Evolutionary conservation across 1,284 basidiomycete genomes (phyloP), one percentile per base, ranked within the genome.

Genomic region (Marasmius tenuissimus): DNA sequence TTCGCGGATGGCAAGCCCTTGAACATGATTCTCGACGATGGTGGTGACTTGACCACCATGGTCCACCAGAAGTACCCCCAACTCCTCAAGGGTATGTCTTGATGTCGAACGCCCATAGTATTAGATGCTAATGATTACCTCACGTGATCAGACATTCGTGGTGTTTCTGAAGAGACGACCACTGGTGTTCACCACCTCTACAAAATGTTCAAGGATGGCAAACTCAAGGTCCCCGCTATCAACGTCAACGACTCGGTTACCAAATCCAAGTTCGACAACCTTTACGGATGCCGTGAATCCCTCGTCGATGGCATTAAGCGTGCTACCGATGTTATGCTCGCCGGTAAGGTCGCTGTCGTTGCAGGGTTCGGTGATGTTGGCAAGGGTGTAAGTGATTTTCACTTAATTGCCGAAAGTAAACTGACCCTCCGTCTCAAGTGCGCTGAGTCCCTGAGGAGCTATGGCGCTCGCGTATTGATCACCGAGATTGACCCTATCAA

Each of bases 401-500:
- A 54, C 35, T 11, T 65, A 48, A 33, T 61, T 50, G 6, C 27
- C n/a, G 45, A 42, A 38, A 52, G 22, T 22, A 48, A 20, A 33
- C 52, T 55, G 33, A 57, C 35, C 45, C 37, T 68, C 55, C 39
- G 65, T 42, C 57, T 52, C 3, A 70, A 96, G 92, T 99, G 97
- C 77, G 97, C 97, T 69, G 96, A 99, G 81, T 96, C 97, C 48
- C 90, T 99, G 73, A 88, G 91, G 66, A 93, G 96, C 40, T 99
- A 99, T 80, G 97, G 97, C 76, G 89, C 94, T 69, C 96, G 97
- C 73, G 97, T 99, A 59, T 74, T 99, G 72, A 80, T 99, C 75
- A 98, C 97, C 68, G 97, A 99, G 80, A 97, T 99, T 75, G 97
- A 99, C 81, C 97, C 97, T 69, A 99, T 99, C 90, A 99, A 99